These are phyloP conservation scores for Dissophora ornata DNA, from an alignment of 192 early-diverging fungal species.

Conservation along the genomic window DNA sequence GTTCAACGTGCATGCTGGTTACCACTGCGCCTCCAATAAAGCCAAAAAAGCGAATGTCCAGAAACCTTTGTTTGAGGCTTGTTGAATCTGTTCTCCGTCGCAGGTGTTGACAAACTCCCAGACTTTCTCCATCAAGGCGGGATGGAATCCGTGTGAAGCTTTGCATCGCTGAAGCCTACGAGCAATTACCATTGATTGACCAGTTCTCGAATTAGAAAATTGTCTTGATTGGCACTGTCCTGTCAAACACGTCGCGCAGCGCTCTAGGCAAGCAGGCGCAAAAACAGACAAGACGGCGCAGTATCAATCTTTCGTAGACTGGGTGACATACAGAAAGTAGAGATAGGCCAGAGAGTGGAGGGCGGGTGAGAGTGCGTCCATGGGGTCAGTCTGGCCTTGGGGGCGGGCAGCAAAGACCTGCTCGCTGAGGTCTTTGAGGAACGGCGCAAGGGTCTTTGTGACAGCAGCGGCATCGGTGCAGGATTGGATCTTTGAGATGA, in stretches of 20 bases:
- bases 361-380: slow-evolving; percentile 54
- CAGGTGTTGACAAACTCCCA: slow-evolving; percentile 55
- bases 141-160: slow-evolving; percentile 49
- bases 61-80: slow-evolving; percentile 56
- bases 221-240: too few species aligned
- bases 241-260: too few species aligned
- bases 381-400: slow-evolving; percentile 49
- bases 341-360: slow-evolving; percentile 59
- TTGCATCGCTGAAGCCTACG: slow-evolving; percentile 55
- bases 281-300: background rate
- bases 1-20: background rate
- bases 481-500: slow-evolving; percentile 47
- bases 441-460: slow-evolving; percentile 26
- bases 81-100: slow-evolving; percentile 47
- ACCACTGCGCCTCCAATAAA: slow-evolving; percentile 30
- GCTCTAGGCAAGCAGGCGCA: too few species aligned
- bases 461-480: slow-evolving; percentile 18
- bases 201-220: background rate
- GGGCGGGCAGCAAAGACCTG: slow-evolving; percentile 26
- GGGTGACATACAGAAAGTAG: slow-evolving; percentile 60
- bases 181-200: background rate
- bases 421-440: slow-evolving; percentile 47
- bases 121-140: slow-evolving; percentile 51
- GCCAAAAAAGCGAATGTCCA: background rate
- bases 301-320: background rate